Percentiles rank a stretch among this genome's conserved stretches.
These are phyloP conservation scores for Yamadazyma oceani DNA, from an alignment of 1,139 yeast genomes.

Conservation along the genomic window DNA sequence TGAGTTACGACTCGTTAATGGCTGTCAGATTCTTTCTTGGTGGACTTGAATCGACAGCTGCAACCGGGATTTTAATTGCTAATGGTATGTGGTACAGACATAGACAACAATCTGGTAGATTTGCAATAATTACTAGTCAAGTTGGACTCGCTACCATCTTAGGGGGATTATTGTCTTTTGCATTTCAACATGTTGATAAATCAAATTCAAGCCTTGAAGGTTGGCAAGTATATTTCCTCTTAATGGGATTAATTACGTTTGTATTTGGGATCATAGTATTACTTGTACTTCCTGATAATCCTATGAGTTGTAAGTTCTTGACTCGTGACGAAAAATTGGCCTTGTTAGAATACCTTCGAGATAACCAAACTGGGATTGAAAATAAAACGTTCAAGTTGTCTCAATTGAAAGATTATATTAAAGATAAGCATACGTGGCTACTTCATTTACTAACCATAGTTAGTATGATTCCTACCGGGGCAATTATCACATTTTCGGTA, in stretches of 20 bases:
- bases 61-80: constrained; percentile 43
- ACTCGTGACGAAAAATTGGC: constrained; percentile 26
- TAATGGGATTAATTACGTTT: constrained; percentile 37
- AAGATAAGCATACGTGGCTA: constrained; percentile 39
- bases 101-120: constrained; percentile 36
- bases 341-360: constrained; percentile 30
- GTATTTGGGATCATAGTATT: constrained; percentile 30
- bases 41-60: constrained; percentile 42
- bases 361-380: constrained; percentile 26
- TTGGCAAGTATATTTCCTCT: constrained; percentile 42
- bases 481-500: constrained; percentile 40
- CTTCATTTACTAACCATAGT: constrained; percentile 33
- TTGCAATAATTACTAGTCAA: constrained; percentile 40
- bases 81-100: constrained; percentile 45
- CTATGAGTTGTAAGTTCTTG: constrained; percentile 30
- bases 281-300: constrained; percentile 33
- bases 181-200: constrained; percentile 38
- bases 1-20: constrained; percentile 41
- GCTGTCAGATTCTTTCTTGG: constrained; percentile 43
- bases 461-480: constrained; percentile 43
- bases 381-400: constrained; percentile 18
- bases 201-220: constrained; percentile 20
- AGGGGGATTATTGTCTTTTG: constrained; percentile 43
- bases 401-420: constrained; percentile 32
- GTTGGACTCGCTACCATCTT: constrained; percentile 41